Percentiles rank a stretch among this genome's conserved stretches.
Conservation (phyloP, 208 protist genomes). For the Angomonas ambiguus region DNA sequence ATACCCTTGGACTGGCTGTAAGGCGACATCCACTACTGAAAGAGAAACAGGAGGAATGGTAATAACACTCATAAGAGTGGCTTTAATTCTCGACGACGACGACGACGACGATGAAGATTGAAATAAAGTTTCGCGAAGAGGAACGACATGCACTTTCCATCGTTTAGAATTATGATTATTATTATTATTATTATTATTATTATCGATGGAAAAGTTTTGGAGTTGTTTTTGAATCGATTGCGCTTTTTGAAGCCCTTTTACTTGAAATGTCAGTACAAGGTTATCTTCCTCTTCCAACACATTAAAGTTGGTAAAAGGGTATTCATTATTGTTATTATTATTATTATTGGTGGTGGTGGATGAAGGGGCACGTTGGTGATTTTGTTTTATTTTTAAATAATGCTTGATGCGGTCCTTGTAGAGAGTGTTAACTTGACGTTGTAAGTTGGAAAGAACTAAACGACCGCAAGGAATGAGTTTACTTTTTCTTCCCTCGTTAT, state of each 20-base stretch:
- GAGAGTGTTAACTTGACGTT: too few relatives aligned
- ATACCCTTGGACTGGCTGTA: neutral
- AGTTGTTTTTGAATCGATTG: neutral
- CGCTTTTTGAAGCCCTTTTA: neutral
- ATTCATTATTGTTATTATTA: neutral
- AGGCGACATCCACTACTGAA: neutral
- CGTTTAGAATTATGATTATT: neutral
- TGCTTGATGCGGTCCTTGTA: neutral
- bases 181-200: slow-evolving; percentile 2
- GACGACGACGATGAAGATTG: too few relatives aligned
- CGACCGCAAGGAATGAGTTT: too few relatives aligned
- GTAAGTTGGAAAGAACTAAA: too few relatives aligned
- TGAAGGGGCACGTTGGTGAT: neutral
- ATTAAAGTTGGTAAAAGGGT: neutral
- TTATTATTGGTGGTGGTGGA: neutral
- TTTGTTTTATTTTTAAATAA: neutral
- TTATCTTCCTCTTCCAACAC: neutral
- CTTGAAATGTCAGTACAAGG: neutral
- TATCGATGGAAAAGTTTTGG: neutral
- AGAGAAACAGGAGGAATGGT: neutral
- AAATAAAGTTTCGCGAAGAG: too few relatives aligned
- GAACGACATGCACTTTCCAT: too few relatives aligned
- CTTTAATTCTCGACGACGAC: too few relatives aligned
- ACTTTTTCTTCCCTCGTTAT: too few relatives aligned
- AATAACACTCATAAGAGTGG: neutral